These are phyloP conservation scores for Calvatia gigantea DNA, from an alignment of 768 basidiomycete species.

Conservation along the genomic window DNA sequence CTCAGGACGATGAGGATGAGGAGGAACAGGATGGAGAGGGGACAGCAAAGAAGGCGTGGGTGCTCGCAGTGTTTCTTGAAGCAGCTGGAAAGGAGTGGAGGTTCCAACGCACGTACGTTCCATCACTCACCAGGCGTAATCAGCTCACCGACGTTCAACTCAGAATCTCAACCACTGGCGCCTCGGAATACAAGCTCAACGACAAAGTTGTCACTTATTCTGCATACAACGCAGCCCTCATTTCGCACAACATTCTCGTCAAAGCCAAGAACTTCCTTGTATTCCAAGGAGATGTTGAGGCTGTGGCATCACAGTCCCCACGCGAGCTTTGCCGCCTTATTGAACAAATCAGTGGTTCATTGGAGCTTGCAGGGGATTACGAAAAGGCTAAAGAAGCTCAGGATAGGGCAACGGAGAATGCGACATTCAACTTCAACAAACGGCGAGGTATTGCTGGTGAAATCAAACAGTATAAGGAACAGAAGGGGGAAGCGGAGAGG, in stretches of 20 bases:
- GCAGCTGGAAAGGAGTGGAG: slow-evolving; percentile 75
- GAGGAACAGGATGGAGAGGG: slow-evolving; percentile 64
- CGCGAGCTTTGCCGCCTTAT: slow-evolving; percentile 87
- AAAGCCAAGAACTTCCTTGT: slow-evolving; percentile 99
- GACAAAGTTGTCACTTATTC: slow-evolving; percentile 77
- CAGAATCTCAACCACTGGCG: slow-evolving; percentile 85
- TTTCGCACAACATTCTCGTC: slow-evolving; percentile 91
- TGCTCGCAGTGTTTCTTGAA: slow-evolving; percentile 87
- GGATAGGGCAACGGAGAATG: slow-evolving; percentile 89
- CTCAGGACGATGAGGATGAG: slow-evolving; percentile 45
- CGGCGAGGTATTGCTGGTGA: slow-evolving; percentile 91
- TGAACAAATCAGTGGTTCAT: slow-evolving; percentile 93
- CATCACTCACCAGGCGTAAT: neutral
- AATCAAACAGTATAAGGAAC: slow-evolving; percentile 96
- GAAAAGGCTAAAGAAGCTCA: slow-evolving; percentile 85
- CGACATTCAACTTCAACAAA: slow-evolving; percentile 93
- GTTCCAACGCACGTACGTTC: slow-evolving; percentile 87
- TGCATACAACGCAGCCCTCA: slow-evolving; percentile 84
- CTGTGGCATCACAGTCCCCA: slow-evolving; percentile 92
- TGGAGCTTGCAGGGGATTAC: slow-evolving; percentile 86
- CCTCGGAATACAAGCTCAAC: slow-evolving; percentile 91
- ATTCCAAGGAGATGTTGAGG: slow-evolving; percentile 98
- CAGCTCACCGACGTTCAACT: neutral
- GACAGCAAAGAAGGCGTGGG: slow-evolving; percentile 92
- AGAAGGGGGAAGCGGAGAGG: slow-evolving; percentile 87